phyloP scores from a whole-genome alignment of 345 rosid genomes.

The Nephelium lappaceum region DNA sequence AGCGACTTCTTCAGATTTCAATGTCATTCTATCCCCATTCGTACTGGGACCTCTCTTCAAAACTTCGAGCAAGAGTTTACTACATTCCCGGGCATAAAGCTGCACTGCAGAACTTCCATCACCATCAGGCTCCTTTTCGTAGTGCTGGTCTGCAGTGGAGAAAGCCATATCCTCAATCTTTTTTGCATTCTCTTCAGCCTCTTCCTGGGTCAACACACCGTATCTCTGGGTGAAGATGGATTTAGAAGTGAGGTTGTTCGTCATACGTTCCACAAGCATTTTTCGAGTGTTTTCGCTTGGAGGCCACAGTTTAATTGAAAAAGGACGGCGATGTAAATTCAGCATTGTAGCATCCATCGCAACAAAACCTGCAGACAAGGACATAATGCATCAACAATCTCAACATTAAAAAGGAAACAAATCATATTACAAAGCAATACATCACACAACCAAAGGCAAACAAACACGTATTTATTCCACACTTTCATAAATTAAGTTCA shows the following conservation, averaged over 20 bases:
- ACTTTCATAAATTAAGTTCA: not conserved
- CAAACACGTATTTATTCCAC: slow-evolving; percentile 1
- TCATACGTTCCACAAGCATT: slow-evolving; percentile 69
- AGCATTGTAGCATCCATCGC: slow-evolving; percentile 54
- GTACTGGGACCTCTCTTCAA: slow-evolving; percentile 65
- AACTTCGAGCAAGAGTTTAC: slow-evolving; percentile 77
- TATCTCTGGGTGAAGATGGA: slow-evolving; percentile 85
- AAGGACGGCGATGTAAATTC: slow-evolving; percentile 62
- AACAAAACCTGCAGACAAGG: slow-evolving; percentile 25
- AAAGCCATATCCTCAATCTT: slow-evolving; percentile 77
- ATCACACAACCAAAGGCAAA: not conserved
- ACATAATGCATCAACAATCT: not conserved
- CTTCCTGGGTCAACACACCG: slow-evolving; percentile 68
- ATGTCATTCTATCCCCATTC: slow-evolving; percentile 25
- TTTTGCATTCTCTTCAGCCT: slow-evolving; percentile 79
- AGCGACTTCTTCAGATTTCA: slow-evolving; percentile 33
- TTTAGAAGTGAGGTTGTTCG: slow-evolving; percentile 66
- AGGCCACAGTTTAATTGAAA: slow-evolving; percentile 87
- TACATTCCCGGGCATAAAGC: slow-evolving; percentile 93
- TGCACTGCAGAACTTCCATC: slow-evolving; percentile 95
- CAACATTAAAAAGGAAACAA: not conserved
- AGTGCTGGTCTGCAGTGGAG: slow-evolving; percentile 59
- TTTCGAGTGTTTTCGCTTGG: slow-evolving; percentile 74
- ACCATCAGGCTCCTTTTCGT: slow-evolving; percentile 92
- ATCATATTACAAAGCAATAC: not conserved